Conservation (phyloP, 208 protist species). For the Leishmania amazonensis region DNA sequence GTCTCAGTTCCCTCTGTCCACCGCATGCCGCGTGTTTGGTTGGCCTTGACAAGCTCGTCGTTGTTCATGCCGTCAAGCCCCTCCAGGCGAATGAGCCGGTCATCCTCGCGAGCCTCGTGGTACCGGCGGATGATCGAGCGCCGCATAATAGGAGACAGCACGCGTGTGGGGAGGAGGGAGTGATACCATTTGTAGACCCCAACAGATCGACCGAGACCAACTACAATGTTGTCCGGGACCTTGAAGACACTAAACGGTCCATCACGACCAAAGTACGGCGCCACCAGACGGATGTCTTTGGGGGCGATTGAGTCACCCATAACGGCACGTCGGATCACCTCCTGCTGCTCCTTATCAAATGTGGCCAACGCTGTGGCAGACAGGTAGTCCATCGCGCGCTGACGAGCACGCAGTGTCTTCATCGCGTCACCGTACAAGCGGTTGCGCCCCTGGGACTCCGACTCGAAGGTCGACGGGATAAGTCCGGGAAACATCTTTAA, state of each 20-base stretch:
- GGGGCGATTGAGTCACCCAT: slow-evolving; percentile 79
- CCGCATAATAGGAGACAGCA: slow-evolving; percentile 67
- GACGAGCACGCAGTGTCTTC: slow-evolving; percentile 78
- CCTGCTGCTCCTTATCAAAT: slow-evolving; percentile 80
- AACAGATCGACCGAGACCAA: slow-evolving; percentile 65
- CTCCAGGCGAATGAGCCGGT: slow-evolving; percentile 81
- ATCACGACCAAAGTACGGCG: slow-evolving; percentile 74
- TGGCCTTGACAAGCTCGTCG: slow-evolving; percentile 86
- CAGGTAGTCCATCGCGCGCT: slow-evolving; percentile 85
- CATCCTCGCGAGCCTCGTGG: slow-evolving; percentile 80
- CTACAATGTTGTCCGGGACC: slow-evolving; percentile 73
- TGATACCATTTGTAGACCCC: slow-evolving; percentile 86
- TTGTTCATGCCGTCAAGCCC: slow-evolving; percentile 76
- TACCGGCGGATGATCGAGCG: slow-evolving; percentile 77
- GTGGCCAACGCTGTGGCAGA: slow-evolving; percentile 82
- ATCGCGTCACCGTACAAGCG: slow-evolving; percentile 73
- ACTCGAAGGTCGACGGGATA: slow-evolving; percentile 96
- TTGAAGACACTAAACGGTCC: slow-evolving; percentile 88
- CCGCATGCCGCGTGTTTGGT: slow-evolving; percentile 85
- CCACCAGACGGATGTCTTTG: slow-evolving; percentile 76
- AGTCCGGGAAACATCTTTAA: slow-evolving; percentile 97
- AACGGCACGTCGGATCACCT: slow-evolving; percentile 74
- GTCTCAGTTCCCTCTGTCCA: slow-evolving; percentile 85
- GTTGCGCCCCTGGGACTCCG: slow-evolving; percentile 85
- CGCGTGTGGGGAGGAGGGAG: slow-evolving; percentile 55